Base-by-base conservation (phyloP, 1,284 basidiomycete species). In the Cutaneotrichosporon sp. region DNA sequence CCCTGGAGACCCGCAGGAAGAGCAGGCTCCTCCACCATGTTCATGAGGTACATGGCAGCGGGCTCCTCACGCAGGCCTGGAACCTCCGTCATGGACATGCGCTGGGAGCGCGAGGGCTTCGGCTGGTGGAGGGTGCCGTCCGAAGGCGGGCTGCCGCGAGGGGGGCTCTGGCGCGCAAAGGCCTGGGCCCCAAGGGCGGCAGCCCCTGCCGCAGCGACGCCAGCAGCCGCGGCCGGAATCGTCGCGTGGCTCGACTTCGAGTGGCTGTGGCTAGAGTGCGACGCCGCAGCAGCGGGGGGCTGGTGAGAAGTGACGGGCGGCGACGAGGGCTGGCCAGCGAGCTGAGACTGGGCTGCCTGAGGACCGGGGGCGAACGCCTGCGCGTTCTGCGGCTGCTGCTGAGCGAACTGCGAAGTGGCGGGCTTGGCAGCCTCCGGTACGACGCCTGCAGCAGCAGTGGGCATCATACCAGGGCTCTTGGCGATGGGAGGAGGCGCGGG, bases 11-110 rank as follows among this genome's bases (percentile, higher is more conserved):
- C 27, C 7, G 47, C 24, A 3, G 47, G 25, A 6, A 18, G 25
- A 4, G 20, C 57, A 1, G 67, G 69, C 52, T 76, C 75, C 55
- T 75, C 75, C 4, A 76, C 76, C 72, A 78, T 77, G 63, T 76
- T 78, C 73, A 75, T 75, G 29, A 78, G 67, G 58, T 78, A 78
- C 61, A 72, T 61, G 16, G 76, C 76, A 1, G 76, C 73, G 6
- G 76, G 76, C 65, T 78, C 75, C 22, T 77, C 69, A 9, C 69
- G 67, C 20, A 76, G 31, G n/a, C 63, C 51, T 51, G 57, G 7
- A 31, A 33, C 58, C 36, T 43, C 53, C 34, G 49, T 50, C 13
- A 68, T 64, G 3, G 73, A 69, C 18, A 71, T 68, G n/a, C 66
- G 58, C 27, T 69, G 64, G n/a, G 33, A 38, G 27, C 61, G 53